A percentile compares a stretch with the other conserved stretches of the same genome.
Evolutionary conservation across 805 yeast species (phyloP).

Genomic region (Hermanozyma aechmeae): DNA sequence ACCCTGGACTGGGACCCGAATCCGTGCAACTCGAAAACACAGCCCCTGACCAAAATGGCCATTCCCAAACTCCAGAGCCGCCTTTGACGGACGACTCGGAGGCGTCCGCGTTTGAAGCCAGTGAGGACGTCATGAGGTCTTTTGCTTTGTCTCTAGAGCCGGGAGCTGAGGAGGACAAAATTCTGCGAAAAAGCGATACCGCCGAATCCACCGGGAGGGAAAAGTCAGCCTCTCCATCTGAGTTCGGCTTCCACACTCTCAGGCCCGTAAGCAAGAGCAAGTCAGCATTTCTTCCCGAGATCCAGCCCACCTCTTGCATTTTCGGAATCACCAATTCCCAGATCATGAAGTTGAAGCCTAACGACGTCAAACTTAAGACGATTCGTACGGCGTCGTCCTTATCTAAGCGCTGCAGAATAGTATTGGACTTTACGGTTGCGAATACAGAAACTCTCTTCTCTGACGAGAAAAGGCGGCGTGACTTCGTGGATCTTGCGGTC

Average conservation of each 20-base stretch:
- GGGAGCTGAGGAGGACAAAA: constrained; percentile 5
- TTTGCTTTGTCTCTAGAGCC: too few species aligned
- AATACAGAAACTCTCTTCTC: constrained; percentile 17
- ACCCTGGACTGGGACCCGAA: too few species aligned
- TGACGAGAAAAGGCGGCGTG: constrained; percentile 9
- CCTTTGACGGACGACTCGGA: too few species aligned
- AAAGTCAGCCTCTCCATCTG: constrained; percentile 2
- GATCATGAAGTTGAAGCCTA: constrained; percentile 18
- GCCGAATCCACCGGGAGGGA: constrained; percentile 10
- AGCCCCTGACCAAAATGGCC: too few species aligned
- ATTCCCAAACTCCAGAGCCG: too few species aligned
- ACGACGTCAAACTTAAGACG: constrained; percentile 31
- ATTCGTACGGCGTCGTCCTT: constrained; percentile 21
- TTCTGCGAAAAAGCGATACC: background rate
- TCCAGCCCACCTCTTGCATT: constrained; percentile 25
- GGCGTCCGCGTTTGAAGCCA: too few species aligned
- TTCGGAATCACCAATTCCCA: constrained; percentile 28
- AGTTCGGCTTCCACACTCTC: constrained; percentile 12
- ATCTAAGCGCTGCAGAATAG: constrained; percentile 20
- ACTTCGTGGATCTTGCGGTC: constrained; percentile 22
- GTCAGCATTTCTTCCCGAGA: constrained; percentile 14
- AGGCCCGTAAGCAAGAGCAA: constrained; percentile 6
- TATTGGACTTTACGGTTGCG: constrained; percentile 15
- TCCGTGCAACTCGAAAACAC: too few species aligned
- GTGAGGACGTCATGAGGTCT: too few species aligned